Percentiles rank a stretch among this genome's conserved stretches.
phyloP scores from a whole-genome alignment of 2,329 filamentous ascomycete species.

The Exophiala aquamarina region DNA sequence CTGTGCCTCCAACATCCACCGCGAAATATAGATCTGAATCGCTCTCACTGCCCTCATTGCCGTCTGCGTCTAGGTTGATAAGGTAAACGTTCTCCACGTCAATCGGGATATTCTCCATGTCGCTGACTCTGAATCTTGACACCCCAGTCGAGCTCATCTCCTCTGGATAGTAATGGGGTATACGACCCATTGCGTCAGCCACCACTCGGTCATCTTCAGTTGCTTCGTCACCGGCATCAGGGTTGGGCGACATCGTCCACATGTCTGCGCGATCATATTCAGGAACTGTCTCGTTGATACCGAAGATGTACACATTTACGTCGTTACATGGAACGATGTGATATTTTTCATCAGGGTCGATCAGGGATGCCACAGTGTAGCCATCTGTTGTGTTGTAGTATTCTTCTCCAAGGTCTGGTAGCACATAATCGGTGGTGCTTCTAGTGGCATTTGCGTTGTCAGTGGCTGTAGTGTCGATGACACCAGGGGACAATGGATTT shows the following conservation, averaged over 20 bases:
- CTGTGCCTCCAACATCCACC: too few relatives aligned
- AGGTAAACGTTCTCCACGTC: too few relatives aligned
- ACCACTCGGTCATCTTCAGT: background rate
- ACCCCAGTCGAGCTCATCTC: background rate
- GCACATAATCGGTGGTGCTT: background rate
- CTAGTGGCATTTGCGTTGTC: background rate
- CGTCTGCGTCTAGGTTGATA: too few relatives aligned
- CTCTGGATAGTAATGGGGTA: constrained; percentile 1
- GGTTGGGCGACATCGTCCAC: background rate
- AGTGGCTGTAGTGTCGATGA: too few relatives aligned
- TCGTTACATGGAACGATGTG: background rate
- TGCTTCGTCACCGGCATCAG: too few relatives aligned
- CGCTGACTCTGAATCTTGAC: background rate
- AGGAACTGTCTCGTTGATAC: background rate
- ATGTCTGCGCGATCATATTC: background rate
- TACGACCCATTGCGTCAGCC: background rate
- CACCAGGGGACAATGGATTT: too few relatives aligned
- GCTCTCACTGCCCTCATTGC: too few relatives aligned
- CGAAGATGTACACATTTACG: background rate
- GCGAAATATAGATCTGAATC: too few relatives aligned
- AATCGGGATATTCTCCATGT: background rate
- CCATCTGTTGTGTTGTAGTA: background rate
- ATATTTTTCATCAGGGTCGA: background rate
- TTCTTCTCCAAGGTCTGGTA: background rate
- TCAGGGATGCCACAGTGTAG: background rate